A percentile compares a stretch with the other conserved stretches of the same genome.
These are phyloP conservation scores for Aspergillus carlsbadensis DNA, from an alignment of 495 filamentous ascomycete species.

Conservation along the genomic window DNA sequence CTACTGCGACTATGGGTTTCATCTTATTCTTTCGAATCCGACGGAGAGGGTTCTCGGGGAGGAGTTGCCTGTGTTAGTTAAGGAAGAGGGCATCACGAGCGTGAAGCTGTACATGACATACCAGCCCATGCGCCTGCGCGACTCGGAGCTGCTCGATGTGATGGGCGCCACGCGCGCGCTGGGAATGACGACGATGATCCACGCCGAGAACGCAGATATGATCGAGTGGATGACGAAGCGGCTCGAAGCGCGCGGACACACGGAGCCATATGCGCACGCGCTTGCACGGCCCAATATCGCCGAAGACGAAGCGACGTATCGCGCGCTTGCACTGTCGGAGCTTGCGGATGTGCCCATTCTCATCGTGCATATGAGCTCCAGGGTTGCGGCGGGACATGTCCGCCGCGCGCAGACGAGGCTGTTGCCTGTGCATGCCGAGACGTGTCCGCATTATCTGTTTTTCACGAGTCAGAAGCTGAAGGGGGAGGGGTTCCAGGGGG, in stretches of 20 bases:
- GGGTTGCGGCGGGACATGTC: conserved; percentile 50
- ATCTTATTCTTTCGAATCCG: conserved; percentile 57
- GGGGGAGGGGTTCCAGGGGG: conserved; percentile 52
- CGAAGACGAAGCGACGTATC: conserved; percentile 58
- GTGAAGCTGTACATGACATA: conserved; percentile 69
- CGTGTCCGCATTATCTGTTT: conserved; percentile 66
- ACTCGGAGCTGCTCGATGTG: conserved; percentile 56
- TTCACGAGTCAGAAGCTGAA: conserved; percentile 52
- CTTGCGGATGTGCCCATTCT: conserved; percentile 57
- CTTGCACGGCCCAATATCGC: conserved; percentile 52
- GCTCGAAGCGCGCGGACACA: conserved; percentile 40
- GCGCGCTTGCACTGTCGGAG: conserved; percentile 53
- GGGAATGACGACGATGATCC: conserved; percentile 59
- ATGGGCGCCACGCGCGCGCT: conserved; percentile 46
- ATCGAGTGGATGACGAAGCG: conserved; percentile 49
- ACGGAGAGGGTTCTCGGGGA: conserved; percentile 40
- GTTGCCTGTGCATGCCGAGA: conserved; percentile 61
- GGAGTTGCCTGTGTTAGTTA: conserved; percentile 44
- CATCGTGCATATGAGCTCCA: conserved; percentile 58
- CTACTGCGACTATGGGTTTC: conserved; percentile 63
- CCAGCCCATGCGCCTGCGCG: conserved; percentile 52
- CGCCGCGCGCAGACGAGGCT: conserved; percentile 53
- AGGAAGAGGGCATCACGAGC: conserved; percentile 48
- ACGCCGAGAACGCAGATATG: conserved; percentile 60
- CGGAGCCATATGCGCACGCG: conserved; percentile 56